phyloP scores from a whole-genome alignment of 768 basidiomycete genomes.

The Lepiota brunneoincarnata region DNA sequence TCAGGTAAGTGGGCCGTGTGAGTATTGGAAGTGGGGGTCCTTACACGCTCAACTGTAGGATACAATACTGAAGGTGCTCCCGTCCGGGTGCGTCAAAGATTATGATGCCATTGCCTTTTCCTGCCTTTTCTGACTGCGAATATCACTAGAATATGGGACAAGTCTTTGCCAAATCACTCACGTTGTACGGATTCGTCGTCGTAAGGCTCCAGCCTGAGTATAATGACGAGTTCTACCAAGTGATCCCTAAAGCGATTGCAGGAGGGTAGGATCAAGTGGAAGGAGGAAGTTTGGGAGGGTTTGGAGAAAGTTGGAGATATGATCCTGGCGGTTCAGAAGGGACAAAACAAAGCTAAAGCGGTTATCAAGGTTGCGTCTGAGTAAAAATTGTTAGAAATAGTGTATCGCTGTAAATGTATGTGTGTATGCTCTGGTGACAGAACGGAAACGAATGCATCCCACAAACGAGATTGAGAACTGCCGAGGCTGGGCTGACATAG shows the following conservation, averaged over 20 bases:
- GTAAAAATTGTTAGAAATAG: background rate
- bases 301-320: constrained; percentile 38
- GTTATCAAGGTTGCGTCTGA: constrained; percentile 33
- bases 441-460: too few species aligned
- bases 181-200: constrained; percentile 42
- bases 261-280: constrained; percentile 43
- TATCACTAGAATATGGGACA: constrained; percentile 30
- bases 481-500: too few species aligned
- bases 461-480: too few species aligned
- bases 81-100: constrained; percentile 21
- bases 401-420: too few species aligned
- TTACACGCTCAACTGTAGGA: too few species aligned
- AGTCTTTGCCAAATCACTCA: constrained; percentile 38
- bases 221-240: constrained; percentile 31
- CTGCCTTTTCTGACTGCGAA: too few species aligned
- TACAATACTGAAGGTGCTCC: constrained; percentile 26
- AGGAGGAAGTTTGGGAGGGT: constrained; percentile 43
- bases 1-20: constrained; percentile 19
- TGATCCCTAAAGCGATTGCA: constrained; percentile 31
- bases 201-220: constrained; percentile 24
- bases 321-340: constrained; percentile 30
- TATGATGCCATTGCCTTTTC: background rate
- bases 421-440: too few species aligned
- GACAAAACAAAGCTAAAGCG: constrained; percentile 32
- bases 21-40: too few species aligned